Evolutionary conservation across 2,329 filamentous ascomycete genomes (phyloP), one percentile per base, ranked within the genome.

Genomic region (Fusarium beomiforme): DNA sequence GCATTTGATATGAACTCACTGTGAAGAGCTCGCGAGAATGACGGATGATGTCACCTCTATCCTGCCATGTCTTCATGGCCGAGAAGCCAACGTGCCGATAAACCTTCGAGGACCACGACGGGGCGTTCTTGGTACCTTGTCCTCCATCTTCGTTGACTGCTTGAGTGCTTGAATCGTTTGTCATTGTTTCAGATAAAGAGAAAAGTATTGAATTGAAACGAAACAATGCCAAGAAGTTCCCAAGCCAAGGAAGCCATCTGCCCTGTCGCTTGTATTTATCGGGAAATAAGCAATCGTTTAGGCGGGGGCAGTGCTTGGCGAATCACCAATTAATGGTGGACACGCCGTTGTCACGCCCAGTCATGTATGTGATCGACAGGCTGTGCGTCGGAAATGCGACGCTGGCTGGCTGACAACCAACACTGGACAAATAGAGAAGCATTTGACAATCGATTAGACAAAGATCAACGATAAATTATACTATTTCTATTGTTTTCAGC

Each of bases 21-120:
- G 42, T 50, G 19, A 57, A 23, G 19, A 57, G 31, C 17, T 57
- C 54, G 13, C 10, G 49, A 0, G 42, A 49, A 1, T 57, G 42
- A 8, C 54, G 54, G 13, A 57, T 50, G n/a, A 57, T 50, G 23
- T 37, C 42, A 19, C 42, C 42, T 29, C 54, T 49, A 10, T 57
- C 42, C 29, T 57, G 54, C 54, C 54, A 57, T 3, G 31, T 50
- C 31, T 57, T 57, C 7, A 29, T 49, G 9, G 54, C 54, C 5
- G 54, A 36, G 23, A 49, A 57, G 0, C 42, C 23, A 37, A 49
- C 42, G 1, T 50, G 42, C 8, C 54, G 54, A 23, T 23, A 57
- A 7, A 57, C 3, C 1, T 14, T 19, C 9, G 42, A 57, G 19
- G 42, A 26, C n/a, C 31, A 49, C 1, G 42, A 37, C 19, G 42